Percentiles rank a stretch among this genome's conserved stretches.
Conservation (phyloP, 257 asterid species). For the Henckelia pumila region DNA sequence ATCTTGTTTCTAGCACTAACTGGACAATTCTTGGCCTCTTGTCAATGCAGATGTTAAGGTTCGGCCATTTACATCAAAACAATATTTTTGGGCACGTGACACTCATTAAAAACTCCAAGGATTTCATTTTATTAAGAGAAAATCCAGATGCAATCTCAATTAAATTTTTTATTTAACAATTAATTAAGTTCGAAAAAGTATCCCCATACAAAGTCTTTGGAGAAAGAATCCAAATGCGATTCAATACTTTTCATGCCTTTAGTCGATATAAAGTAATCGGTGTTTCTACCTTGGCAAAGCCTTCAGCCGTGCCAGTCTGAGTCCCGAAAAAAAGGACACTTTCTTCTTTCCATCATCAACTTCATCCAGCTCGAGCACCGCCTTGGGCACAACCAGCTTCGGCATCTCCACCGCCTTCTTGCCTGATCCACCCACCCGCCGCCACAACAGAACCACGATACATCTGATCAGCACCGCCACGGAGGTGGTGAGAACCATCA, state of each 20-base stretch:
- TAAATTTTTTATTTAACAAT: background rate
- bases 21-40: background rate
- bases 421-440: constrained; percentile 61
- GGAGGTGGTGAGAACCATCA: constrained; percentile 74
- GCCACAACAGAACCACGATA: constrained; percentile 57
- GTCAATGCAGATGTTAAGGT: constrained; percentile 12
- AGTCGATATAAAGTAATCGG: background rate
- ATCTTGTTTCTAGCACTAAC: constrained; percentile 18
- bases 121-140: constrained; percentile 15
- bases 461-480: constrained; percentile 72
- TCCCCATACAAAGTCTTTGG: background rate
- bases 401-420: constrained; percentile 51
- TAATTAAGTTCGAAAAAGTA: background rate
- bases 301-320: constrained; percentile 98
- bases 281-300: constrained; percentile 81
- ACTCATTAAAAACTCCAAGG: too few species aligned
- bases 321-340: constrained; percentile 89
- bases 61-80: constrained; percentile 22
- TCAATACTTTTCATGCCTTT: background rate
- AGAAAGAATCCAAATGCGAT: background rate
- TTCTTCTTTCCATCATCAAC: constrained; percentile 76
- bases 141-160: constrained; percentile 1
- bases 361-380: constrained; percentile 55
- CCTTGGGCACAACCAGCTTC: constrained; percentile 47
- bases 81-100: background rate